Base-by-base conservation (phyloP, 768 basidiomycete species). In the Stropharia rugosoannulata region DNA sequence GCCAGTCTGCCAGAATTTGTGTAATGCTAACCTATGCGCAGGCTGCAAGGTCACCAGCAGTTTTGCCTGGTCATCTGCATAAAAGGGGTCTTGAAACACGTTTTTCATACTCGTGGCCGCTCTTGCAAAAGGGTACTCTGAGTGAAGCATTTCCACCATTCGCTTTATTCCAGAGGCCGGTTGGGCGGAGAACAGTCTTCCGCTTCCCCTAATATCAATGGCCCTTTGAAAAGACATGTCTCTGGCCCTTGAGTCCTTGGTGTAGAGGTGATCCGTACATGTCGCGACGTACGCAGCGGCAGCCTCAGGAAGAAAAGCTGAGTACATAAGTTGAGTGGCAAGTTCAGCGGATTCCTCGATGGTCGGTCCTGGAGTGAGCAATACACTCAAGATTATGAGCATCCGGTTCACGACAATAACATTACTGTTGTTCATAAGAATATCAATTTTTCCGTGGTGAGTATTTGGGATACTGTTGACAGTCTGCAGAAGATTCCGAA, bases 291-390 rank as follows among this genome's bases (percentile, higher is more conserved):
- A 75, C 2, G 70, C 65, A 11, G 72, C 71, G 16, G 66, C 66
- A 6, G 69, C 66, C 9, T 68, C 66, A 0, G 74, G 63, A n/a
- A 79, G 62, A 19, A 64, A 65, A 38, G 72, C 63, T 1, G 77
- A 77, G 59, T 76, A 79, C 73, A 77, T 76, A 22, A 77, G 61
- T 56, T 77, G 77, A 7, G 66, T 62, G 0, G 72, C 72, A 9
- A 79, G 64, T 60, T 77, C 76, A 10, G 74, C 75, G 4, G 73
- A 71, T 66, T 77, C 73, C 15, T 76, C 75, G 37, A 73, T 63
- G 7, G 74, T 71, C 8, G 73, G 73, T 7, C 73, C 75, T 2
- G 75, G 64, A 12, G 64, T 66, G n/a, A 75, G 69, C 10, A 78
- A 68, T 8, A 66, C 69, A 22, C 67, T 71, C 10, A 75, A 70